phyloP scores from a whole-genome alignment of 768 basidiomycete genomes.

The Austroboletus festivus region DNA sequence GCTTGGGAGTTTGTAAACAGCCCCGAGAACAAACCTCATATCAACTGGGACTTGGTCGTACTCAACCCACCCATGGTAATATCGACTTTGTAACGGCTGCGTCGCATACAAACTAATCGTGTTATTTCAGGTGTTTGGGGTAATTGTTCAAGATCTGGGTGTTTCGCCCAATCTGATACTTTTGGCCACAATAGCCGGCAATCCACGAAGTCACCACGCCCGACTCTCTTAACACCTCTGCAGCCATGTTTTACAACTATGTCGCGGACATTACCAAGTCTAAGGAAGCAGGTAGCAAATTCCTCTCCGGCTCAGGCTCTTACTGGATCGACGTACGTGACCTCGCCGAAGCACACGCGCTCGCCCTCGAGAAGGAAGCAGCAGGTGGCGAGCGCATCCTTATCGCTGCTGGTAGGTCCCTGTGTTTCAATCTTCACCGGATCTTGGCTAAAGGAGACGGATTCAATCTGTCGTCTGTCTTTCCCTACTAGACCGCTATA shows the following conservation, averaged over 20 bases:
- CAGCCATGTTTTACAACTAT: constrained; percentile 29
- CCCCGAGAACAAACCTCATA: constrained; percentile 28
- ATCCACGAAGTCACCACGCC: constrained; percentile 40
- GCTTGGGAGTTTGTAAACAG: constrained; percentile 46
- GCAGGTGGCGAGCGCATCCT: constrained; percentile 61
- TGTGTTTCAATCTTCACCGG: no score
- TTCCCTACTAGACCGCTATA: constrained; percentile 24
- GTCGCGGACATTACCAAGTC: constrained; percentile 26
- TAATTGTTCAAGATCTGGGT: background rate
- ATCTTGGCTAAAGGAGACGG: background rate
- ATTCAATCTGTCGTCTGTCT: no score
- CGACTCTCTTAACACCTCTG: constrained; percentile 39
- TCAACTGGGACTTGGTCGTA: constrained; percentile 38
- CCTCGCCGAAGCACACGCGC: constrained; percentile 50
- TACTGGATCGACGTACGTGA: constrained; percentile 55
- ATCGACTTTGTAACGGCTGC: no score
- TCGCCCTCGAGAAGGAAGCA: constrained; percentile 47
- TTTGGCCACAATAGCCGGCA: constrained; percentile 31
- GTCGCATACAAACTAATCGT: background rate
- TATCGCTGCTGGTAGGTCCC: constrained; percentile 34
- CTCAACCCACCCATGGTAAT: constrained; percentile 39
- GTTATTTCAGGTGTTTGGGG: constrained; percentile 28
- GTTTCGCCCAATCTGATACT: background rate
- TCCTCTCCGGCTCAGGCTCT: constrained; percentile 22
- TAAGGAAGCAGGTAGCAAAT: constrained; percentile 23